Conservation (phyloP, 129 eudicot genomes). For the Lactuca saligna region DNA sequence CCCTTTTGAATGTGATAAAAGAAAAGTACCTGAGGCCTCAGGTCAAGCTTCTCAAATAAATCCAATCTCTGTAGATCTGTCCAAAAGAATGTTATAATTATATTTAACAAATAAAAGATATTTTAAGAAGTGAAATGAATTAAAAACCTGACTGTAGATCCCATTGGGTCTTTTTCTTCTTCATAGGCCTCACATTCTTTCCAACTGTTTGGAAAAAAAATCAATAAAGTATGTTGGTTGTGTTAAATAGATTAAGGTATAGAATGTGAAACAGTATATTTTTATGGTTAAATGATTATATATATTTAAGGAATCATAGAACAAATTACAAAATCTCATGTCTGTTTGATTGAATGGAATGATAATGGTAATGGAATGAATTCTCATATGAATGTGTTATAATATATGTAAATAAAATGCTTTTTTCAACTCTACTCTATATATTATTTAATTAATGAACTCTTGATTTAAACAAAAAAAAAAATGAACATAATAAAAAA, state of each 20-base stretch:
- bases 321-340: neutral
- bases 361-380: neutral
- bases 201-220: slow-evolving; percentile 34
- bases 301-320: slow-evolving; percentile 1
- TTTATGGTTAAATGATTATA: neutral
- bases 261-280: neutral
- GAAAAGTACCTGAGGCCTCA: slow-evolving; percentile 40
- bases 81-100: slow-evolving; percentile 14
- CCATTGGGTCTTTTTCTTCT: slow-evolving; percentile 64
- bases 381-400: neutral
- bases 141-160: slow-evolving; percentile 62
- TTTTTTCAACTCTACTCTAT: too few species aligned
- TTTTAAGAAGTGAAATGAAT: neutral
- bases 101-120: neutral
- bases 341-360: neutral
- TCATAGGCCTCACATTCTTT: slow-evolving; percentile 38
- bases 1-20: neutral
- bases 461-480: too few species aligned
- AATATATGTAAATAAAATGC: neutral
- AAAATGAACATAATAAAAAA: too few species aligned
- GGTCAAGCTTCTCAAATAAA: slow-evolving; percentile 70
- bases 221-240: slow-evolving; percentile 1
- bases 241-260: neutral
- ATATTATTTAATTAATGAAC: too few species aligned
- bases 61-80: slow-evolving; percentile 62